phyloP scores from a whole-genome alignment of 2,329 filamentous ascomycete species.

The Neophaeococcomyces aloes region DNA sequence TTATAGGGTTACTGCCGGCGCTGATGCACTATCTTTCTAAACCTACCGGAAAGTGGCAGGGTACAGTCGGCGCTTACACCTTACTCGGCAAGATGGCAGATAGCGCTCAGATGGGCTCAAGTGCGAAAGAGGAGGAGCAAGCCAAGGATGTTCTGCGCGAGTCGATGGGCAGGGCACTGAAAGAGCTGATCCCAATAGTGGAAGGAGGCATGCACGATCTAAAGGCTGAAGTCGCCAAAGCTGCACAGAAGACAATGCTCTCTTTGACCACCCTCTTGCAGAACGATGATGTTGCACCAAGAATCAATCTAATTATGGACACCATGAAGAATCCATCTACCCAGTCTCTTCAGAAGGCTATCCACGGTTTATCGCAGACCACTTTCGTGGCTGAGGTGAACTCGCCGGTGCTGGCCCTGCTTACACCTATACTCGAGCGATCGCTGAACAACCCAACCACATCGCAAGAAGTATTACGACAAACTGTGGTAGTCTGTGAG shows the following conservation, averaged over 20 bases:
- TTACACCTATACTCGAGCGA: slow-evolving; percentile 89
- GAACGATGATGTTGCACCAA: slow-evolving; percentile 91
- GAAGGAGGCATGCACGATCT: slow-evolving; percentile 94
- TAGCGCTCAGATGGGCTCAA: slow-evolving; percentile 78
- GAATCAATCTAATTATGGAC: slow-evolving; percentile 84
- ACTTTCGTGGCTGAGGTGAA: slow-evolving; percentile 98
- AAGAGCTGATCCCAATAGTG: slow-evolving; percentile 78
- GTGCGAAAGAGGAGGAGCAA: slow-evolving; percentile 71
- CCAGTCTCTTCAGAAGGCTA: slow-evolving; percentile 84
- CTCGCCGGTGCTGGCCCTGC: slow-evolving; percentile 83
- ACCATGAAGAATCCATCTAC: slow-evolving; percentile 90
- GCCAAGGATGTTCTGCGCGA: slow-evolving; percentile 85
- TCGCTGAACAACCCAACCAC: slow-evolving; percentile 86
- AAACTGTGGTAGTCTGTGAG: slow-evolving; percentile 93
- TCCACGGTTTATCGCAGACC: slow-evolving; percentile 90
- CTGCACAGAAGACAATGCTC: slow-evolving; percentile 85
- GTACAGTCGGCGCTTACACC: slow-evolving; percentile 74
- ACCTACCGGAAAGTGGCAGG: slow-evolving; percentile 92
- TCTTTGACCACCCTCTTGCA: slow-evolving; percentile 79
- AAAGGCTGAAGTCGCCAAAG: slow-evolving; percentile 73
- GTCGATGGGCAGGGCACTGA: slow-evolving; percentile 78
- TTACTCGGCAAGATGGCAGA: slow-evolving; percentile 88
- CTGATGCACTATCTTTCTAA: slow-evolving; percentile 67
- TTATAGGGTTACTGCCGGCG: slow-evolving; percentile 68
- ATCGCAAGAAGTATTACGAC: slow-evolving; percentile 83